A percentile compares a stretch with the other conserved stretches of the same genome.
Conservation (phyloP, 306 rosid species). For the Herpetospermum pedunculosum region DNA sequence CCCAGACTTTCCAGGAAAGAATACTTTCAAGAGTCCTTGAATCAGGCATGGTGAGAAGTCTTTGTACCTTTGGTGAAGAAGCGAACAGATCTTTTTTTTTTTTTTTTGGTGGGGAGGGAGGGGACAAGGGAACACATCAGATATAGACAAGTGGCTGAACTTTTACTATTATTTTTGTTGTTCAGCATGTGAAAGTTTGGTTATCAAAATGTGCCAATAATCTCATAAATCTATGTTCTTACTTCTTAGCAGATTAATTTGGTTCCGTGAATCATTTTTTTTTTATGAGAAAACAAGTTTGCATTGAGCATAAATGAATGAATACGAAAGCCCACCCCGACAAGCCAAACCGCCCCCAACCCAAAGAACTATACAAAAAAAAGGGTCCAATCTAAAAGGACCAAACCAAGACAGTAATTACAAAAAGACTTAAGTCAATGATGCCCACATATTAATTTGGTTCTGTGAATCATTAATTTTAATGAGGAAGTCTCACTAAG, state of each 20-base stretch:
- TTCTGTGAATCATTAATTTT: not conserved
- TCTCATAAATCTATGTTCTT: not conserved
- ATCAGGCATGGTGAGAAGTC: conserved; percentile 79
- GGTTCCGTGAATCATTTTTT: not conserved
- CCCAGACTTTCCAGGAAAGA: conserved; percentile 78
- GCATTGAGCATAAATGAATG: not conserved
- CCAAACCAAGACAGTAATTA: not conserved
- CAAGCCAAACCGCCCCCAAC: not conserved
- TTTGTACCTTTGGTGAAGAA: conserved; percentile 97
- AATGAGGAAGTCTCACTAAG: not conserved
- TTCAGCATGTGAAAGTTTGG: not conserved
- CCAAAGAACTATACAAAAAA: not conserved
- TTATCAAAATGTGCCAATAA: not conserved
- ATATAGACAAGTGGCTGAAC: not conserved
- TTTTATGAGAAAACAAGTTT: not conserved
- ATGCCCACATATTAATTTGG: not conserved
- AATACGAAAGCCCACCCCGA: not conserved
- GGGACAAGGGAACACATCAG: not conserved
- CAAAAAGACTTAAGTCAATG: not conserved
- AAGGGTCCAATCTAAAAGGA: too few relatives aligned
- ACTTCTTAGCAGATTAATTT: not conserved
- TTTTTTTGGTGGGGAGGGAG: not conserved
- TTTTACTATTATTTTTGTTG: not conserved
- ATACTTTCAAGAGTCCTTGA: conserved; percentile 88
- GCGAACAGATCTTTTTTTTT: conserved; percentile 67